Evolutionary conservation across 2,329 filamentous ascomycete species (phyloP).

Genomic region (Stachybotrys echinatus): DNA sequence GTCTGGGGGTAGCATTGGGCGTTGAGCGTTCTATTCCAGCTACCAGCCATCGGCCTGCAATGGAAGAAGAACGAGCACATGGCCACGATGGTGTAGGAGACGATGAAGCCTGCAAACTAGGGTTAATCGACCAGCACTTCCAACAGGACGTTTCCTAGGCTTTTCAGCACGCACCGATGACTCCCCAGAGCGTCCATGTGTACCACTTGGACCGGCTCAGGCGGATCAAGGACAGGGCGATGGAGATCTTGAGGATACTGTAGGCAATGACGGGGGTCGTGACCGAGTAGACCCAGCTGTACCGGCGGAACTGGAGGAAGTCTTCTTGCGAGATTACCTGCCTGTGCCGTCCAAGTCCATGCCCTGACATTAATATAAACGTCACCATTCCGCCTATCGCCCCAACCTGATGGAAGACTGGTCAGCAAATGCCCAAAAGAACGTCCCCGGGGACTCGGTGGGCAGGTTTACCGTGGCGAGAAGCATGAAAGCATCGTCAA

Average conservation of each 20-base stretch:
- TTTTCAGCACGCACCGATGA: slow-evolving; percentile 3
- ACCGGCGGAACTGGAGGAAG: slow-evolving; percentile 27
- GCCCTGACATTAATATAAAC: neutral
- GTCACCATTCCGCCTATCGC: neutral
- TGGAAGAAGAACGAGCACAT: slow-evolving; percentile 2
- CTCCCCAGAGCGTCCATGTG: slow-evolving; percentile 14
- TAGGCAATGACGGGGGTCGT: slow-evolving; percentile 27
- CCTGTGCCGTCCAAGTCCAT: neutral
- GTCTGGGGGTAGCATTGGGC: neutral
- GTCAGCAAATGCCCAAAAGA: neutral
- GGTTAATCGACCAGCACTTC: neutral
- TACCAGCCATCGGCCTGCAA: neutral
- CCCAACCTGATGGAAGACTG: neutral
- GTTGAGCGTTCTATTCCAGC: neutral
- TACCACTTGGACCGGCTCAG: slow-evolving; percentile 18
- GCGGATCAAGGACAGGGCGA: slow-evolving; percentile 13
- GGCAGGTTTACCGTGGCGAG: slow-evolving; percentile 14
- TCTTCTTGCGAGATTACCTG: slow-evolving; percentile 18
- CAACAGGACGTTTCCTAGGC: neutral
- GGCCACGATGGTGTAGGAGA: neutral
- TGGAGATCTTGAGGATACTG: slow-evolving; percentile 15
- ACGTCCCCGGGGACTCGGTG: neutral
- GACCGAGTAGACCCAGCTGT: slow-evolving; percentile 38
- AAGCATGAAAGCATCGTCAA: slow-evolving; percentile 22
- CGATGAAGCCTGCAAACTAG: neutral